Evolutionary conservation across 495 filamentous ascomycete genomes (phyloP).

Genomic region (Tetracladium marchalianum): DNA sequence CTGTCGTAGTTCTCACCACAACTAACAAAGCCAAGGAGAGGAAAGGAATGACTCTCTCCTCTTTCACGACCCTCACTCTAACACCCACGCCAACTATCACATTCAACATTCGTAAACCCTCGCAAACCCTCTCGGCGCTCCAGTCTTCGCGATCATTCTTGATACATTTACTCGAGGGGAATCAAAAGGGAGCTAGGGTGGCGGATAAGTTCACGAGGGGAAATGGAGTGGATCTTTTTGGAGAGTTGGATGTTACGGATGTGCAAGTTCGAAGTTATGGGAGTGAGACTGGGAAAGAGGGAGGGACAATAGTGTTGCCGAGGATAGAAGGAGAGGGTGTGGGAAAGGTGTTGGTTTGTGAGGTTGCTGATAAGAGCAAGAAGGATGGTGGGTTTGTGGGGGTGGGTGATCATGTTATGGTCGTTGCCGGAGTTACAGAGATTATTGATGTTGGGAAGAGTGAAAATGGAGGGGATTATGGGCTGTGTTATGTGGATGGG

Average conservation of each 20-base stretch:
- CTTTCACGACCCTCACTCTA: slow-evolving; percentile 65
- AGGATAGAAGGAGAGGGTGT: slow-evolving; percentile 23
- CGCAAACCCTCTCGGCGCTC: slow-evolving; percentile 59
- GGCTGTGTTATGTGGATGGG: slow-evolving; percentile 32
- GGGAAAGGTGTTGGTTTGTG: slow-evolving; percentile 31
- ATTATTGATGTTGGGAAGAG: slow-evolving; percentile 19
- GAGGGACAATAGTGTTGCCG: slow-evolving; percentile 8
- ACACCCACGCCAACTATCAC: slow-evolving; percentile 56
- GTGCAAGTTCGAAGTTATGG: background rate
- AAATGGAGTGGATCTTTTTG: slow-evolving; percentile 11
- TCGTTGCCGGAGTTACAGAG: slow-evolving; percentile 41
- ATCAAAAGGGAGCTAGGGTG: slow-evolving; percentile 28
- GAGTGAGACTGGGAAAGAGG: slow-evolving; percentile 17
- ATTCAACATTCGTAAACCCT: slow-evolving; percentile 71
- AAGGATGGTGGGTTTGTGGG: slow-evolving; percentile 23
- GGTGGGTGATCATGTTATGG: slow-evolving; percentile 45
- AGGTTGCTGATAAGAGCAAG: slow-evolving; percentile 11
- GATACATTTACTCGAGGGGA: slow-evolving; percentile 36
- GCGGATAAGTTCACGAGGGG: slow-evolving; percentile 34
- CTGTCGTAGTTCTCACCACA: slow-evolving; percentile 64
- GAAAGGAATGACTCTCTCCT: slow-evolving; percentile 71
- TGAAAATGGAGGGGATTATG: slow-evolving; percentile 18
- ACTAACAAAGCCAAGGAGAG: slow-evolving; percentile 12
- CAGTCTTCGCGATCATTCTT: slow-evolving; percentile 30
- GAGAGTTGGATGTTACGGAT: slow-evolving; percentile 1